Evolutionary conservation across 176 grass and related monocot species (phyloP).

Genomic region (Aegilops bicornis): DNA sequence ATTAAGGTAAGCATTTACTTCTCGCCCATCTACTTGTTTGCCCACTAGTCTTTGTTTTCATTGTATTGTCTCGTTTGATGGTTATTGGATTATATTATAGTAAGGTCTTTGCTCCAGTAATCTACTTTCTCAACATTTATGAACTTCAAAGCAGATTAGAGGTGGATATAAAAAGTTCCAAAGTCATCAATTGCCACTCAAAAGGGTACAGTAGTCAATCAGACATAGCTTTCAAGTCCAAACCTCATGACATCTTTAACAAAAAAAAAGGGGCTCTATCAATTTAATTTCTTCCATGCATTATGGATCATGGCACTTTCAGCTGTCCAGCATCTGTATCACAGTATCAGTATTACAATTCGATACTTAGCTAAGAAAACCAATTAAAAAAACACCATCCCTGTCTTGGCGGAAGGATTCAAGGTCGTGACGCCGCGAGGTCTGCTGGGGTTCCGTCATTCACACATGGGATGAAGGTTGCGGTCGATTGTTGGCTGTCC

Average conservation of each 20-base stretch:
- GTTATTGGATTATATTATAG: background rate
- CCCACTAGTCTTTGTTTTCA: background rate
- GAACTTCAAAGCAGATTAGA: background rate
- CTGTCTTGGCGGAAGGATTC: no score
- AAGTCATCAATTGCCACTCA: background rate
- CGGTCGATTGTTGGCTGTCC: background rate
- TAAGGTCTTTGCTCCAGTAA: background rate
- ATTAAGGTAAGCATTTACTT: slow-evolving; percentile 55
- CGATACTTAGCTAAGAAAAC: background rate
- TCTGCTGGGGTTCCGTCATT: no score
- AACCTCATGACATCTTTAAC: background rate
- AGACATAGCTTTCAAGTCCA: background rate
- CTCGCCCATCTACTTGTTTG: slow-evolving; percentile 2
- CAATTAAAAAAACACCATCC: background rate
- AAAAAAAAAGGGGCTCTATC: background rate
- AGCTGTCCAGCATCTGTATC: background rate
- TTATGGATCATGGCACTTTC: background rate
- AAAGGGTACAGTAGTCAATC: background rate
- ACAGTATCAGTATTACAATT: background rate
- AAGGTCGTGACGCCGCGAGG: no score
- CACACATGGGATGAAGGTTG: background rate
- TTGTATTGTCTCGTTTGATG: slow-evolving; percentile 7
- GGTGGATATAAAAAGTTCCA: background rate
- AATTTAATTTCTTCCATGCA: background rate
- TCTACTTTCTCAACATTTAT: background rate